Evolutionary conservation across 768 basidiomycete species (phyloP).

Genomic region (Suillus bovinus): DNA sequence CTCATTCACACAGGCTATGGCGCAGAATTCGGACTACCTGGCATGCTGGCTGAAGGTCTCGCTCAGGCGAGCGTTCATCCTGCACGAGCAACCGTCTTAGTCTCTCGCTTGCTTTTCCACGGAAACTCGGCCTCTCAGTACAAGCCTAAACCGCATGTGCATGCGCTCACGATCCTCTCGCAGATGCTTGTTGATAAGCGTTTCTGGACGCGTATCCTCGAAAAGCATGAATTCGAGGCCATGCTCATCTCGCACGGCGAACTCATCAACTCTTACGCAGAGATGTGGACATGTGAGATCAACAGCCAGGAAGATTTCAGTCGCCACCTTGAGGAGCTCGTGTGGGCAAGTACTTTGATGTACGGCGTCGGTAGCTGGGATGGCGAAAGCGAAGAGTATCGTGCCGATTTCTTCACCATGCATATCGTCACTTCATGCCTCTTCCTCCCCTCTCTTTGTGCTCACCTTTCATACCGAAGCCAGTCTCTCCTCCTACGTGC

Average conservation of each 20-base stretch:
- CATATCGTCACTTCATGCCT: conserved; percentile 70
- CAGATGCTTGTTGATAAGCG: conserved; percentile 53
- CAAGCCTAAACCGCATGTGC: conserved; percentile 33
- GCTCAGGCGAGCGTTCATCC: conserved; percentile 56
- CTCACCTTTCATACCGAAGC: conserved; percentile 55
- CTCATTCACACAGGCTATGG: conserved; percentile 67
- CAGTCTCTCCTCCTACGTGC: conserved; percentile 55
- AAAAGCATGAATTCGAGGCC: conserved; percentile 36
- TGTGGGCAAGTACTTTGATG: conserved; percentile 55
- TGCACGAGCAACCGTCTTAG: conserved; percentile 35
- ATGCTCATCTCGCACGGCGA: conserved; percentile 39
- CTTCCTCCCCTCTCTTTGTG: conserved; percentile 55
- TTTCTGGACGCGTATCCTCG: conserved; percentile 32
- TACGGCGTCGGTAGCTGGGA: conserved; percentile 63
- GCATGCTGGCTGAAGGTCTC: conserved; percentile 68
- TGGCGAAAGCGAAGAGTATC: conserved; percentile 38
- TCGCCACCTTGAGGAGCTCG: conserved; percentile 60
- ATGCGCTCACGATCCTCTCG: conserved; percentile 53
- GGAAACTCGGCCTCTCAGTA: conserved; percentile 28
- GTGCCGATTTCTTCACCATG: conserved; percentile 72
- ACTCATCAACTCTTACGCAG: conserved; percentile 43
- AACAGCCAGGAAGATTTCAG: conserved; percentile 39
- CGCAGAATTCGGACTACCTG: conserved; percentile 61
- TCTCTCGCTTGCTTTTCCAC: conserved; percentile 34
- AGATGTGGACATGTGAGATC: conserved; percentile 46